phyloP scores from a whole-genome alignment of 805 yeast genomes.

The Wickerhamomyces strasburgensis region DNA sequence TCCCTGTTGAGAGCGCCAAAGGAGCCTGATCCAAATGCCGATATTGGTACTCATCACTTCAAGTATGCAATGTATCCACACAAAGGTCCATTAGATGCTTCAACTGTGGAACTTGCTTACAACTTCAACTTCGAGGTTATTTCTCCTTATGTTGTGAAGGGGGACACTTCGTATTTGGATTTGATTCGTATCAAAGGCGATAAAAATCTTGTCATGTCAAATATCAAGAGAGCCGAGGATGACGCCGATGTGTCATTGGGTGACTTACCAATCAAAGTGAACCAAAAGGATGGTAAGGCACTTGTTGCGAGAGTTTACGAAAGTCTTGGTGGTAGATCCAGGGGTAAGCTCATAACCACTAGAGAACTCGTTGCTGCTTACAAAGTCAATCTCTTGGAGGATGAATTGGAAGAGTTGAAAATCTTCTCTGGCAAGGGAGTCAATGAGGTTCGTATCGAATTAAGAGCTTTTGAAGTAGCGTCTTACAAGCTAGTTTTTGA shows the following conservation, averaged over 20 bases:
- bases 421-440: slow-evolving; percentile 1
- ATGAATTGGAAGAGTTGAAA: slow-evolving; percentile 29
- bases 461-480: slow-evolving; percentile 79
- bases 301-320: slow-evolving; percentile 79
- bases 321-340: slow-evolving; percentile 73
- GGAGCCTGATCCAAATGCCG: slow-evolving; percentile 92
- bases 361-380: slow-evolving; percentile 27
- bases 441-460: slow-evolving; percentile 29
- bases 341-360: slow-evolving; percentile 44
- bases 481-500: slow-evolving; percentile 30
- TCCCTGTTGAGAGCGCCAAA: slow-evolving; percentile 87
- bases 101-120: slow-evolving; percentile 69
- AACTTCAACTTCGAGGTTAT: slow-evolving; percentile 61
- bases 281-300: slow-evolving; percentile 44
- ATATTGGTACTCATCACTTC: slow-evolving; percentile 82
- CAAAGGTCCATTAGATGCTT: slow-evolving; percentile 53
- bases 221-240: slow-evolving; percentile 84
- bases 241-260: slow-evolving; percentile 51
- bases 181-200: slow-evolving; percentile 42
- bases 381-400: slow-evolving; percentile 36
- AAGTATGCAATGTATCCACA: slow-evolving; percentile 86
- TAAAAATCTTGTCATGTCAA: slow-evolving; percentile 57
- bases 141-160: slow-evolving; percentile 14
- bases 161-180: slow-evolving; percentile 25
- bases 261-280: slow-evolving; percentile 36